phyloP scores from a whole-genome alignment of 768 basidiomycete species.

The Mycena chlorophos region DNA sequence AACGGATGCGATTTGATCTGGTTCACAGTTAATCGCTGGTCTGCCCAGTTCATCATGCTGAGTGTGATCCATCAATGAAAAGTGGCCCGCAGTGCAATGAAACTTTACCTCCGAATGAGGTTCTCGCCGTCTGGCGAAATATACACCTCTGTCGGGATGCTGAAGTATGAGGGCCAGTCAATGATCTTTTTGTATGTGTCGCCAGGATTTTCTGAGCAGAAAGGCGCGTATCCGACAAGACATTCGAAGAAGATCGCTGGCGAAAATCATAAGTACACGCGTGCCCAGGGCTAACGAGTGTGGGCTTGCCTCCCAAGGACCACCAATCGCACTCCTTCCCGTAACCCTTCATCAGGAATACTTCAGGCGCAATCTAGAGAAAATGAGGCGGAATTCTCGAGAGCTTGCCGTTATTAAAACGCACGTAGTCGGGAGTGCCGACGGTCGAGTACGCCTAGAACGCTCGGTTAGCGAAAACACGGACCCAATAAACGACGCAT shows the following conservation, averaged over 20 bases:
- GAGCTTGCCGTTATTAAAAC: conserved; percentile 42
- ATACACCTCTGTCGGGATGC: conserved; percentile 93
- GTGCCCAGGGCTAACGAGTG: neutral
- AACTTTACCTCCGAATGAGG: conserved; percentile 72
- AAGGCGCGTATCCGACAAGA: conserved; percentile 95
- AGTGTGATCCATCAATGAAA: conserved; percentile 3
- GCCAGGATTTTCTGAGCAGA: conserved; percentile 95
- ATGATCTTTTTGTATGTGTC: conserved; percentile 99
- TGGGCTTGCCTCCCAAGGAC: conserved; percentile 69
- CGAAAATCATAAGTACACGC: neutral
- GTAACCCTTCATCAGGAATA: conserved; percentile 96
- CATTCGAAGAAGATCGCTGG: conserved; percentile 97
- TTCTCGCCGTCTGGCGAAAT: conserved; percentile 92
- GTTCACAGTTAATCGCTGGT: conserved; percentile 71
- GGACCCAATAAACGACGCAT: neutral
- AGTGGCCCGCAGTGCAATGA: neutral
- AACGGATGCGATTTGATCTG: conserved; percentile 93
- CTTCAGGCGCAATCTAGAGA: conserved; percentile 89
- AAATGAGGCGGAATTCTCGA: neutral
- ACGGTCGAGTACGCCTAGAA: conserved; percentile 89
- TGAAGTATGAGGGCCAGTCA: conserved; percentile 89
- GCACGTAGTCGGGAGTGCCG: conserved; percentile 58
- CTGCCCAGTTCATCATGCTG: conserved; percentile 86
- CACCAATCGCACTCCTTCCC: conserved; percentile 99
- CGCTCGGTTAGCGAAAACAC: conserved; percentile 5